Percentiles rank a stretch among this genome's conserved stretches.
Evolutionary conservation across 176 grass and related monocot species (phyloP).

Genomic region (Panicum miliaceum): DNA sequence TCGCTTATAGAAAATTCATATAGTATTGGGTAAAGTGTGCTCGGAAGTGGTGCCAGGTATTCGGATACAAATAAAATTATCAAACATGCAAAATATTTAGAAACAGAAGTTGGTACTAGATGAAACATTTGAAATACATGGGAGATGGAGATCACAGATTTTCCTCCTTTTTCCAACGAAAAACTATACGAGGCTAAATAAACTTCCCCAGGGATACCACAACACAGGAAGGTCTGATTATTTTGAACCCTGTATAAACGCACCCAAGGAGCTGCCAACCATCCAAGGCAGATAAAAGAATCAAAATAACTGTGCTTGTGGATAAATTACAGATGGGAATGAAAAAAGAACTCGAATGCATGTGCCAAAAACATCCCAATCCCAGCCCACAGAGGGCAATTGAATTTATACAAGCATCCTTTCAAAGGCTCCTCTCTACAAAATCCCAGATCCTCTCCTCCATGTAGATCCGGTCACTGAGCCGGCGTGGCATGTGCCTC

Average conservation of each 20-base stretch:
- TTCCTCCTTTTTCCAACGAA: too few relatives aligned
- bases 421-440: slow-evolving; percentile 85
- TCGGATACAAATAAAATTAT: too few relatives aligned
- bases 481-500: slow-evolving; percentile 87
- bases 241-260: slow-evolving; percentile 6
- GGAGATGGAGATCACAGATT: too few relatives aligned
- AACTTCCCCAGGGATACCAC: neutral
- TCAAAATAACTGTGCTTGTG: slow-evolving; percentile 26
- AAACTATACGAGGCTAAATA: too few relatives aligned
- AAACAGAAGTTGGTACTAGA: too few relatives aligned
- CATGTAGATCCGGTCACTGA: slow-evolving; percentile 86
- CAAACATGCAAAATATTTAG: too few relatives aligned
- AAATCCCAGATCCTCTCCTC: slow-evolving; percentile 98
- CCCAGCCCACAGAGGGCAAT: slow-evolving; percentile 6
- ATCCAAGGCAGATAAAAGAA: slow-evolving; percentile 38
- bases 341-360: slow-evolving; percentile 3
- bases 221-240: slow-evolving; percentile 13
- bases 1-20: too few relatives aligned
- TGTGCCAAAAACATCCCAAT: slow-evolving; percentile 24
- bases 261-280: slow-evolving; percentile 11
- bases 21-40: too few relatives aligned
- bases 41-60: too few relatives aligned
- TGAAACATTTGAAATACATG: too few relatives aligned
- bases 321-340: slow-evolving; percentile 50
- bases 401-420: slow-evolving; percentile 33